These are phyloP conservation scores for Calonectria montana DNA, from an alignment of 2,329 filamentous ascomycete genomes.

Conservation along the genomic window DNA sequence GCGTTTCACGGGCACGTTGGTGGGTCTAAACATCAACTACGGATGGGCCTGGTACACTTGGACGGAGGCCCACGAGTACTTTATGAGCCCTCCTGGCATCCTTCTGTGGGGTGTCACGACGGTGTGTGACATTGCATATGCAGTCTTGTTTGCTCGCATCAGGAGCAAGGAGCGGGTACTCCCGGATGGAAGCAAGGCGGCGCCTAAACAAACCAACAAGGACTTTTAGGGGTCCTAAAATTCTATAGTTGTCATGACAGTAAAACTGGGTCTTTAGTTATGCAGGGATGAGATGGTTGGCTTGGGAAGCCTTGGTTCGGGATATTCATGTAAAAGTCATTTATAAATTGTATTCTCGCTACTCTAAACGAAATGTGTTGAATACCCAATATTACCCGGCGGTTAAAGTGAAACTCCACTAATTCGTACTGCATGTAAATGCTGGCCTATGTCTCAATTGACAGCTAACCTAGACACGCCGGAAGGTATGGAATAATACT, in stretches of 20 bases:
- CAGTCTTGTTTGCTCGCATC: conserved; percentile 8
- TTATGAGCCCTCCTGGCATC: conserved; percentile 12
- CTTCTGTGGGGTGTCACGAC: conserved; percentile 21
- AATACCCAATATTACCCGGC: no score
- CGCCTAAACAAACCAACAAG: neutral
- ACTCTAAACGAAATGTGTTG: neutral
- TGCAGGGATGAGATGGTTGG: neutral
- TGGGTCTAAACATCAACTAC: conserved; percentile 21
- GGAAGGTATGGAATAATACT: no score
- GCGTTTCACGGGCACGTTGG: conserved; percentile 14
- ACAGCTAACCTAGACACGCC: no score
- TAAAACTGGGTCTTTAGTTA: neutral
- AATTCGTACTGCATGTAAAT: no score
- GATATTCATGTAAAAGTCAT: neutral
- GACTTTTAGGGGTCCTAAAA: neutral
- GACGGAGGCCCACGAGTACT: conserved; percentile 18
- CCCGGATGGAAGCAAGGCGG: conserved; percentile 10
- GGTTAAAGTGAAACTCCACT: no score
- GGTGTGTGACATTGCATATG: conserved; percentile 8
- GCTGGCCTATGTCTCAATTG: no score
- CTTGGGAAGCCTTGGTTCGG: neutral
- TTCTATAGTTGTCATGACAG: neutral
- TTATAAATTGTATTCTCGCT: neutral
- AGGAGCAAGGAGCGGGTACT: conserved; percentile 14
- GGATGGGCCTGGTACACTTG: conserved; percentile 23